Base-by-base conservation (phyloP, 176 grass and related monocot genomes). In the Juncus inflexus region DNA sequence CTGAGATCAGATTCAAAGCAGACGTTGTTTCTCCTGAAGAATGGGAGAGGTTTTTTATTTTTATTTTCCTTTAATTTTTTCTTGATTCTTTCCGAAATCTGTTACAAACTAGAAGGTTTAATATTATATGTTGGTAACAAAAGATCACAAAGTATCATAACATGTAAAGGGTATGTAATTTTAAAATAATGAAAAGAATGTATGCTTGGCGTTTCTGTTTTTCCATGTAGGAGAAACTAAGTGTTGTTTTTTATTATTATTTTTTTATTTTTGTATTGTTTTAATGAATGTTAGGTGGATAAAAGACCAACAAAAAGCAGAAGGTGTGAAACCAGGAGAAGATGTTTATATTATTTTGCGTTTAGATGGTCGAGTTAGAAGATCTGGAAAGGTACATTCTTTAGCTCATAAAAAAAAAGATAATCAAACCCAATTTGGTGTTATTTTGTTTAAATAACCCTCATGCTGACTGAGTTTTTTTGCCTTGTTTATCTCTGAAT, bases 1-100 rank as follows among this genome's bases (percentile, higher is more conserved):
- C 88, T 50, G 87, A 97, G 70, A 28, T 91, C 55, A 85, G 85
- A 47, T 97, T 97, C 90, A 97, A 89, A 60, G 88, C 92, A 38
- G 92, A 97, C 66, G 66, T 89, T 63, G 66, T 97, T 40, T 97
- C 87, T 62, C 92, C 85, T 78, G 78, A 86, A 78, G 87, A 97
- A 86, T 97, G 94, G 94, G 88, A 97, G 89, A 91, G 94, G 94
- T 97, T 83, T 75, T 62, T 61, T 36, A 28, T 73, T 45, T 58
- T 69, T 35, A 12, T 69, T 78, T 75, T 7, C 49, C 50, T 13
- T 64, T 55, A 60, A 11, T 73, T 63, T 3, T 49, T 40, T 76
- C 63, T 66, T 28, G 19, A 28, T 28, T 28, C 19, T 28, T 28
- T 28, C 19, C 19, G 19, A 28, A 28, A 28, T 28, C 19, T 12